These are phyloP conservation scores for Rutstroemia sp. DNA, from an alignment of 2,329 filamentous ascomycete species.

Conservation along the genomic window DNA sequence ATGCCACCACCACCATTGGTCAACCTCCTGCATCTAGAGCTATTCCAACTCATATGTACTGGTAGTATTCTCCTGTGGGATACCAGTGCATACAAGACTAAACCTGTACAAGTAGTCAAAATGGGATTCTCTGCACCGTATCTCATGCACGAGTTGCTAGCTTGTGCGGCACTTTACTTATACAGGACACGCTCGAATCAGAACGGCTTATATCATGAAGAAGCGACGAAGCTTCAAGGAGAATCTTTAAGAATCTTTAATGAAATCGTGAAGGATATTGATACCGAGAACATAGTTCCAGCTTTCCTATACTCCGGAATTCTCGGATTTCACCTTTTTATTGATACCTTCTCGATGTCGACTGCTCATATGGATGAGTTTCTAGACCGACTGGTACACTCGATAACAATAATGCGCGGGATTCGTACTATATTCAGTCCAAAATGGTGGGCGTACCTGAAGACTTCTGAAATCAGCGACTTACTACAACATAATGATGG, in stretches of 20 bases:
- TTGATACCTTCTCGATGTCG: constrained; percentile 29
- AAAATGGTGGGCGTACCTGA: constrained; percentile 19
- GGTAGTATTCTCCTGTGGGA: background rate
- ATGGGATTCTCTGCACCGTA: constrained; percentile 21
- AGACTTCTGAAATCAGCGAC: constrained; percentile 21
- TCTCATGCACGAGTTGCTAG: constrained; percentile 30
- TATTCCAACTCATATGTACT: constrained; percentile 21
- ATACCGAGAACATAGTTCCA: constrained; percentile 18
- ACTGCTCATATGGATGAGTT: constrained; percentile 23
- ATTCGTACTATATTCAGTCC: constrained; percentile 18
- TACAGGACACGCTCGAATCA: constrained; percentile 21
- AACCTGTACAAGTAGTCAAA: background rate
- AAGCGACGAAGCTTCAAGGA: constrained; percentile 29
- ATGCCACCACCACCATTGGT: constrained; percentile 9
- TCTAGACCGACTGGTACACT: constrained; percentile 18
- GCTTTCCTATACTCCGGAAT: constrained; percentile 28
- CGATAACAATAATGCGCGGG: constrained; percentile 24
- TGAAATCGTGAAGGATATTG: constrained; percentile 15
- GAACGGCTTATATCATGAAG: constrained; percentile 22
- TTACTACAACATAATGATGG: constrained; percentile 14
- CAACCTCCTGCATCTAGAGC: constrained; percentile 32
- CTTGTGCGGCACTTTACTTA: constrained; percentile 29
- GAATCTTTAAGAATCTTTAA: constrained; percentile 28
- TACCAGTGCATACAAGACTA: background rate
- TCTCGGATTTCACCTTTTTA: constrained; percentile 32